Evolutionary conservation across 805 yeast genomes (phyloP), one percentile per base, ranked within the genome.

Genomic region (Candida corydali): DNA sequence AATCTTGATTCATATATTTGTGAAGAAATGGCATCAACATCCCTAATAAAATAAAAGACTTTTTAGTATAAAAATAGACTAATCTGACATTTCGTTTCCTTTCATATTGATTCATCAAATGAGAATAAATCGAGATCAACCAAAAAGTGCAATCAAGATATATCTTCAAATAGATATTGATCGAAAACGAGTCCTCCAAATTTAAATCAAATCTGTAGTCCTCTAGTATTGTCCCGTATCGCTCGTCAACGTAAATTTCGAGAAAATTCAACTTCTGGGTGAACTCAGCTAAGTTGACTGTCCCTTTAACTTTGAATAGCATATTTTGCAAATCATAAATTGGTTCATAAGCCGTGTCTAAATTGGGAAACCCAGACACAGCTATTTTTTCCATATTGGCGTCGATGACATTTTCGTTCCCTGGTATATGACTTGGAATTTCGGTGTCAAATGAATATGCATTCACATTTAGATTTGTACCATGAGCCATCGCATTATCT

Each of bases 41-140:
- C 11, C 54, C 40, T 5, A 54, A 41, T 3, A 47, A 46, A 2
- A 63, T 32, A 22, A 56, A 34, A 5, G 56, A 39, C 34, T 63
- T 63, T 31, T 57, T 60, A 24, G 64, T 32, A 41, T 59, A 66
- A 35, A 53, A 57, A 37, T 56, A 64, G 0, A 70, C 51, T 23
- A 63, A 52, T 1, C 52, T 52, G 1, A 45, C 19, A 20, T 65
- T 52, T 1, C 44, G 39, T 16, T 45, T 46, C 6, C 39, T 35
- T 42, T 70, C 75, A 40, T 65, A 73, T 43, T 66, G 65, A 17
- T 63, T 46, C 34, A 61, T 57, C 3, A 76, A 36, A 34, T 63
- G 66, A 22, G 45, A 54, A 38, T 57, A 55, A 15, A 63, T 35
- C 1, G 66, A 54, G 12, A 57, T 36, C 8, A 44, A 37, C 18